phyloP scores from a whole-genome alignment of 352 stramenopile genomes.

The Globisporangium nagaii region DNA sequence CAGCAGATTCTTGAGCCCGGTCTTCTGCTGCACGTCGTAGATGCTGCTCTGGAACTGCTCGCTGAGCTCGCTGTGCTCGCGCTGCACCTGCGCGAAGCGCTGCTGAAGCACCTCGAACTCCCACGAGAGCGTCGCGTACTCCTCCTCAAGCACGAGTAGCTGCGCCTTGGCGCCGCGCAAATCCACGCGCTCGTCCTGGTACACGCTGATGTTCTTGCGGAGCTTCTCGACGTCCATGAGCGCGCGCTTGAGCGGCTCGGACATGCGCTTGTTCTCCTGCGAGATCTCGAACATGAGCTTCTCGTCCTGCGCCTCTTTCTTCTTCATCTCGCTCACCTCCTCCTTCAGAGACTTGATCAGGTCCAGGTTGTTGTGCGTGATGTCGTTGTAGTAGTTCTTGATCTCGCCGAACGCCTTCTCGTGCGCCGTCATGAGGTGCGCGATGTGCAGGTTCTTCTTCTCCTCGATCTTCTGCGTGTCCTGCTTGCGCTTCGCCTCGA shows the following conservation, averaged over 20 bases:
- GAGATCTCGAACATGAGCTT: slow-evolving; percentile 93
- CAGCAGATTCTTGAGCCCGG: slow-evolving; percentile 91
- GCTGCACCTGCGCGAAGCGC: slow-evolving; percentile 74
- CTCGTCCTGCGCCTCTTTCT: slow-evolving; percentile 92
- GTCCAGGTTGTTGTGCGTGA: slow-evolving; percentile 96
- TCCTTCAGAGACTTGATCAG: slow-evolving; percentile 95
- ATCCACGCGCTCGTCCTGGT: slow-evolving; percentile 68
- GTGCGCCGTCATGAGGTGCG: slow-evolving; percentile 89
- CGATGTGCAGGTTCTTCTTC: slow-evolving; percentile 90
- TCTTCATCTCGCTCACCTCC: slow-evolving; percentile 92
- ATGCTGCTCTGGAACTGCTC: slow-evolving; percentile 85
- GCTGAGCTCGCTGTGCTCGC: slow-evolving; percentile 89
- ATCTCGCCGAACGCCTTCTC: slow-evolving; percentile 94
- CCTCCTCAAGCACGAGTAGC: slow-evolving; percentile 84
- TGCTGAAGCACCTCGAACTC: slow-evolving; percentile 93
- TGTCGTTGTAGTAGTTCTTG: slow-evolving; percentile 97
- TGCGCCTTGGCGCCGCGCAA: slow-evolving; percentile 58
- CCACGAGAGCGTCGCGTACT: slow-evolving; percentile 88
- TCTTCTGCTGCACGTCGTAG: slow-evolving; percentile 92
- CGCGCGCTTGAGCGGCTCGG: slow-evolving; percentile 90
- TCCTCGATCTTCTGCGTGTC: slow-evolving; percentile 90
- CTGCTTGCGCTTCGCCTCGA: slow-evolving; percentile 76
- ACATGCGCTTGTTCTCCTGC: slow-evolving; percentile 94
- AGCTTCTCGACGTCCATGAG: slow-evolving; percentile 71
- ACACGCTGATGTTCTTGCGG: slow-evolving; percentile 58